Evolutionary conservation across 768 basidiomycete genomes (phyloP).

Genomic region (Leucocoprinus sp.): DNA sequence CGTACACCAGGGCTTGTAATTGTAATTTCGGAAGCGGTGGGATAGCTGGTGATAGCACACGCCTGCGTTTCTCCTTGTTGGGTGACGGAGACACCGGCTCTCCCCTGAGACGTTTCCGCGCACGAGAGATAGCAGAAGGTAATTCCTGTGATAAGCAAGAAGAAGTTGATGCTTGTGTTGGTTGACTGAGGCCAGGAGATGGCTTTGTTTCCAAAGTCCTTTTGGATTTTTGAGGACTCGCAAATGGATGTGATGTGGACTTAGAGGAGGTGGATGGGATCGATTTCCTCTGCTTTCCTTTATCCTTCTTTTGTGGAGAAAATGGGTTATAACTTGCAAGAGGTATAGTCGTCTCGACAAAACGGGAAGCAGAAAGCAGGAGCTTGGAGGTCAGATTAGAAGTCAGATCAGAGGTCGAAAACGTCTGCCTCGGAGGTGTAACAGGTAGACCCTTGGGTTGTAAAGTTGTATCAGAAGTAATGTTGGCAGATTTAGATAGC

Average conservation of each 20-base stretch:
- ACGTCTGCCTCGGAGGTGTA: constrained; percentile 28
- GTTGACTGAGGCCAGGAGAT: constrained; percentile 28
- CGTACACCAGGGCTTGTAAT: constrained; percentile 15
- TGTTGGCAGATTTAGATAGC: constrained; percentile 41
- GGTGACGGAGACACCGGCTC: constrained; percentile 82
- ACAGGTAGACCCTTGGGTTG: constrained; percentile 24
- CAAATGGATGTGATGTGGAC: constrained; percentile 33
- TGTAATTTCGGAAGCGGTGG: constrained; percentile 29
- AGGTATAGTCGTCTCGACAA: constrained; percentile 42
- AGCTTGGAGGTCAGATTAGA: constrained; percentile 25
- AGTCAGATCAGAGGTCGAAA: constrained; percentile 21
- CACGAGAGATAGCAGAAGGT: constrained; percentile 48
- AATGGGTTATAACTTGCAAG: constrained; percentile 65
- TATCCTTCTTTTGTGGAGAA: constrained; percentile 62
- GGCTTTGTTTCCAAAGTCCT: constrained; percentile 18
- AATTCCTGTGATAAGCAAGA: constrained; percentile 17
- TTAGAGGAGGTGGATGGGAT: constrained; percentile 12
- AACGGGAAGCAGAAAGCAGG: constrained; percentile 42
- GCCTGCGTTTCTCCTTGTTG: constrained; percentile 65
- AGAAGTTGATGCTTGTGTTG: constrained; percentile 14
- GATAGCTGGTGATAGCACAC: constrained; percentile 34
- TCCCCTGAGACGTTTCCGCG: constrained; percentile 74
- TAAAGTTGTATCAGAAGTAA: constrained; percentile 3
- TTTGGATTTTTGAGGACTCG: constrained; percentile 31
- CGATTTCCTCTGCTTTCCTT: constrained; percentile 31